Evolutionary conservation across 2,329 filamentous ascomycete genomes (phyloP), one percentile per base, ranked within the genome.

Genomic region (Botryotinia narcissicola): DNA sequence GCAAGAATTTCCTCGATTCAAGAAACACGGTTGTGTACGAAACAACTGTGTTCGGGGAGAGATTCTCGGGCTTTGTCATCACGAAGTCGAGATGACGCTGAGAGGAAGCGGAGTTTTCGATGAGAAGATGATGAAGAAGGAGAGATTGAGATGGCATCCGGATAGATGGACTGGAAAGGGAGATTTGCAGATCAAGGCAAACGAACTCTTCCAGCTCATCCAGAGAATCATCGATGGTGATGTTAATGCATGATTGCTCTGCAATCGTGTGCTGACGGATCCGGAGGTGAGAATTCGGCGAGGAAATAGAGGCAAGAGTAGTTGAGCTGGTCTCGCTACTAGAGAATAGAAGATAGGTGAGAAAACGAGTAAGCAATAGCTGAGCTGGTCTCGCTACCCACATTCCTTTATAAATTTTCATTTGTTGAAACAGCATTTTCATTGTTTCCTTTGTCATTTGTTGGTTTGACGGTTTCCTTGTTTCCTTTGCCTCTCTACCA

Each of bases 71-170:
- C 40, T 72, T 0, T 74, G 72, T 35, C 67, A 75, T 63, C 72
- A 74, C n/a, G 44, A 73, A 12, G 29, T 73, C 0, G 68, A 72
- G 62, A 14, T 4, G 22, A 35, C 42, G 1, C 42, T 72, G 7
- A 35, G 42, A 20, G 74, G 72, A 4, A 64, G 70, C 6, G 73
- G 70, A 4, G 4, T 14, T 4, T 57, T 68, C 16, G 44, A 61
- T 29, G 62, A 71, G 46, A 25, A 37, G 18, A 62, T 59, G 67
- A 4, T 72, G 6, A 75, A 46, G 72, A 69, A 32, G 25, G 72
- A 75, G 63, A 44, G 67, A 20, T 25, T 71, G 44, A 62, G 60
- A 32, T 75, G 74, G 74, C 74, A 75, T 64, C 72, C 74, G 14
- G 72, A 75, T 66, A 16, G 46, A 14, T 75, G 70, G 37, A 32